Evolutionary conservation across 140 eudicot genomes (phyloP), one percentile per base, ranked within the genome.

Genomic region (Erigeron philadelphicus): DNA sequence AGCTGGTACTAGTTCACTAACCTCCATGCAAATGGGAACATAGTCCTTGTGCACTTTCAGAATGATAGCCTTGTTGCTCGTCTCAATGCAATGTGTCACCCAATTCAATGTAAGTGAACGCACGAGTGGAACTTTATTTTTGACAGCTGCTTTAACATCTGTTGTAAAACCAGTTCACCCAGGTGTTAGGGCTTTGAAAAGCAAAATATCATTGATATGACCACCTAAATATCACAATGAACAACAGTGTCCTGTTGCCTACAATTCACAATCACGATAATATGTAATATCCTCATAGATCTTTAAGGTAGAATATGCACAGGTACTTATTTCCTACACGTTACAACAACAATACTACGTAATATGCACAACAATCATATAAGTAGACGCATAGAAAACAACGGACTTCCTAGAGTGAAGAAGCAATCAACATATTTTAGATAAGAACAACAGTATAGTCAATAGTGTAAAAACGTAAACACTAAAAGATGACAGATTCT

Each of bases 11-110:
- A 62, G 57, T 38, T 15, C 46, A 84, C 97, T 77, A 73, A 94
- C 99, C 97, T 94, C 99, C 99, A 94, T 94, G 82, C 95, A 94
- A 35, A 94, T 84, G 1, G 99, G 97, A 61, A 94, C 97, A 43
- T 89, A 94, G 72, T 94, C 97, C 79, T 94, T 94, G 75, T 94
- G 99, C 77, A 84, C 88, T 76, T 94, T 94, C 55, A 87, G 95
- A 25, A 89, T 79, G 62, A 80, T 72, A 67, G 99, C 86, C 84
- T 90, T 94, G 83, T 80, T 87, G 81, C 99, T 94, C 4, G 97
- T 81, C 81, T 94, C 99, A 23, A 94, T 85, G 68, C 99, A 94
- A 76, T 83, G 84, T 43, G 97, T 87, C 55, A 89, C 82, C 99
- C 99, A 94, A 74, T 81, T 94, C 72, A 94, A 76, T 54, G 99